Percentiles rank a stretch among this genome's conserved stretches.
These are phyloP conservation scores for Colletotrichum lindemuthianum DNA, from an alignment of 2,329 filamentous ascomycete genomes.

Conservation along the genomic window DNA sequence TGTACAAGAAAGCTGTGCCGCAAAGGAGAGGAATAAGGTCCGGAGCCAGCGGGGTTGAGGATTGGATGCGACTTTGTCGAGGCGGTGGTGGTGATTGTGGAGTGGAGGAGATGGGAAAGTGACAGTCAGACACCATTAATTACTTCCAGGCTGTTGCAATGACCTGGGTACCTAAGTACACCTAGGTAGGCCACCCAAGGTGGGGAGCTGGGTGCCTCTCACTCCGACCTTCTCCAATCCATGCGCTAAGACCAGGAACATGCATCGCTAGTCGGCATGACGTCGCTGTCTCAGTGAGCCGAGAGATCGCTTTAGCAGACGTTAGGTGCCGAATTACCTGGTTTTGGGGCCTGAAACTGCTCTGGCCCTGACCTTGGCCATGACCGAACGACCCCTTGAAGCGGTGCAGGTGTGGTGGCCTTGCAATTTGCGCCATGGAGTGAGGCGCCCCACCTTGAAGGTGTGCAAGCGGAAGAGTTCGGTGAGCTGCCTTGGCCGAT, in stretches of 20 bases:
- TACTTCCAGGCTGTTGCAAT: no score
- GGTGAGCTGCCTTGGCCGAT: no score
- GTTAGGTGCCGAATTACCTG: neutral
- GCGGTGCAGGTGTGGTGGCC: no score
- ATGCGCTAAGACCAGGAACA: constrained; percentile 30
- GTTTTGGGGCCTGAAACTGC: constrained; percentile 12
- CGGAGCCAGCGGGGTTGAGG: constrained; percentile 30
- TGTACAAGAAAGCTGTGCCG: neutral
- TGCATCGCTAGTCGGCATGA: constrained; percentile 28
- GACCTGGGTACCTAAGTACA: no score
- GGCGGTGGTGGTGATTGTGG: neutral
- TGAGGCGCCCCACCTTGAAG: no score
- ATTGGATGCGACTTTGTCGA: constrained; percentile 18
- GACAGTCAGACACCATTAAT: neutral
- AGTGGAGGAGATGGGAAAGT: neutral
- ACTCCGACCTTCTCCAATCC: constrained; percentile 21
- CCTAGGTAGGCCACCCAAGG: no score
- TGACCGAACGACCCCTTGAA: no score
- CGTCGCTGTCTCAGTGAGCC: constrained; percentile 24
- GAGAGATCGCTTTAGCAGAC: no score
- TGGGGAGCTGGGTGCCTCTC: no score
- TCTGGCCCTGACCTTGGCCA: no score
- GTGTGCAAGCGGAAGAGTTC: no score
- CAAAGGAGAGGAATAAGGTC: constrained; percentile 16
- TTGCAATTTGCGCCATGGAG: no score